These are phyloP conservation scores for Neurospora sp. DNA, from an alignment of 495 filamentous ascomycete species.

Conservation along the genomic window DNA sequence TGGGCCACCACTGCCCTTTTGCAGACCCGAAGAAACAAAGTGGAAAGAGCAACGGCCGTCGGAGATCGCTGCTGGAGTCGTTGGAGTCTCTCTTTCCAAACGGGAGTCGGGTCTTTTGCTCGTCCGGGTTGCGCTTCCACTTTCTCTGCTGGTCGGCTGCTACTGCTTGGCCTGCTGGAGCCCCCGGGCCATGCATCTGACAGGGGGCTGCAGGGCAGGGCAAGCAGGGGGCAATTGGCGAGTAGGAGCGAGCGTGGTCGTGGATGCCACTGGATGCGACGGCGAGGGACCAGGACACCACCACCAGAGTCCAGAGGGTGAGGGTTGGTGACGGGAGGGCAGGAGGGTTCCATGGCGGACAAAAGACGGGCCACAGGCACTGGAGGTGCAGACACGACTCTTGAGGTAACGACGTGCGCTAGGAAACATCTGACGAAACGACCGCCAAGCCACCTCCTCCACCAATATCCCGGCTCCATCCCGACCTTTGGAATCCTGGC, in stretches of 20 bases:
- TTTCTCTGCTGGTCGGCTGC: background rate
- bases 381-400: background rate
- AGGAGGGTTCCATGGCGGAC: background rate
- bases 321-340: background rate
- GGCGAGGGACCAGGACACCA: background rate
- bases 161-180: background rate
- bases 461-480: background rate
- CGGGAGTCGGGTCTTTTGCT: background rate
- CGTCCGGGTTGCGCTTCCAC: background rate
- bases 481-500: background rate
- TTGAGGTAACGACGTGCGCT: background rate
- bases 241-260: background rate
- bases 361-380: background rate
- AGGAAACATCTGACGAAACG: slow-evolving; percentile 11
- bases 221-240: background rate
- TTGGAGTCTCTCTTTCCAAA: background rate
- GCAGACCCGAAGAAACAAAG: background rate
- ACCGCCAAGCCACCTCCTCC: slow-evolving; percentile 3
- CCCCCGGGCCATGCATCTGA: background rate
- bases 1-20: background rate
- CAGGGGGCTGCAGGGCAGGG: background rate
- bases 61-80: background rate
- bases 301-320: background rate
- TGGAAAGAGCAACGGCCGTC: background rate
- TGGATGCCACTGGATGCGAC: background rate